A percentile compares a stretch with the other conserved stretches of the same genome.
Evolutionary conservation across 345 rosid genomes (phyloP).

Genomic region (Murraya koenigii): DNA sequence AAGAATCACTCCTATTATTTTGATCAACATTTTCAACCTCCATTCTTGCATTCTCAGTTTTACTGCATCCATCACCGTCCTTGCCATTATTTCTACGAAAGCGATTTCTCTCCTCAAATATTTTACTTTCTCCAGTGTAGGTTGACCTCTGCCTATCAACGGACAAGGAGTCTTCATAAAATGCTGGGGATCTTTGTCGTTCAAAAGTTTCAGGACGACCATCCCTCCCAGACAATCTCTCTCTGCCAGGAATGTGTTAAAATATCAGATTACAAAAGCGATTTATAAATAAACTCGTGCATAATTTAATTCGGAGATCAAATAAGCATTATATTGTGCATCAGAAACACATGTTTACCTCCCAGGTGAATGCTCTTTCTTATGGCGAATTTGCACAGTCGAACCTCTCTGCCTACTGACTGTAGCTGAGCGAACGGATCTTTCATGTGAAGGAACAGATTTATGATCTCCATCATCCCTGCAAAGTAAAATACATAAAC

Average conservation of each 20-base stretch:
- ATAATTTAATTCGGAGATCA: not conserved
- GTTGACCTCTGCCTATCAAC: conserved; percentile 25
- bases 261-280: conserved; percentile 6
- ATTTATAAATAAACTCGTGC: not conserved
- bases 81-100: conserved; percentile 28
- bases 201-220: conserved; percentile 33
- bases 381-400: conserved; percentile 19
- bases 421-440: conserved; percentile 33
- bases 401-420: conserved; percentile 34
- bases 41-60: conserved; percentile 27
- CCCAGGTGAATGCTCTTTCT: conserved; percentile 32
- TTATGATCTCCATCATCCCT: conserved; percentile 37
- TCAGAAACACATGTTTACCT: conserved; percentile 36
- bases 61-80: conserved; percentile 25
- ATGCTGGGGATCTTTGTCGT: conserved; percentile 36
- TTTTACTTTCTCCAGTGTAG: conserved; percentile 20
- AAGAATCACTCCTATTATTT: conserved; percentile 36
- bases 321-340: not conserved
- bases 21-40: conserved; percentile 39
- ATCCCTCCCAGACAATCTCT: conserved; percentile 40
- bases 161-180: conserved; percentile 24
- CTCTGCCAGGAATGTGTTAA: conserved; percentile 43
- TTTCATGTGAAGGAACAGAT: conserved; percentile 30
- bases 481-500: conserved; percentile 11
- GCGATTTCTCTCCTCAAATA: conserved; percentile 35